These are phyloP conservation scores for Globisporangium iwayamae DNA, from an alignment of 352 stramenopile genomes.

Conservation along the genomic window DNA sequence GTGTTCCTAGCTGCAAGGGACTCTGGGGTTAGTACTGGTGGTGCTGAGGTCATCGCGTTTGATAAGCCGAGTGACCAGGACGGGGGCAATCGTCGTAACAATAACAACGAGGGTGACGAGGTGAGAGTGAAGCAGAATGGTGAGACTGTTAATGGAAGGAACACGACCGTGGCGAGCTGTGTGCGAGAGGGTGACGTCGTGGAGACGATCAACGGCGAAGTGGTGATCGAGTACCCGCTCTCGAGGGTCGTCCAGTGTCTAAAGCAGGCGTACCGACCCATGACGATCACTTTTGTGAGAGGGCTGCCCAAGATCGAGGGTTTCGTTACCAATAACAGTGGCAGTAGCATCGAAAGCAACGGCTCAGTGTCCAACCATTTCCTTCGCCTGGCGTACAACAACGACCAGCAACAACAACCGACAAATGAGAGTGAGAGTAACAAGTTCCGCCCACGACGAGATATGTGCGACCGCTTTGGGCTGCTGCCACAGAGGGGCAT, in stretches of 20 bases:
- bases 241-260: constrained; percentile 27
- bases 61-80: background rate
- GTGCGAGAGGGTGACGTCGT: constrained; percentile 29
- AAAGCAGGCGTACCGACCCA: constrained; percentile 38
- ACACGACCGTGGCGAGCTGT: background rate
- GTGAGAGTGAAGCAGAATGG: background rate
- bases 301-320: constrained; percentile 28
- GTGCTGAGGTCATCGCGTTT: constrained; percentile 28
- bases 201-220: constrained; percentile 46
- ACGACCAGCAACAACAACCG: constrained; percentile 3
- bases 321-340: background rate
- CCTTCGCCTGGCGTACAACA: background rate
- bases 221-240: constrained; percentile 33
- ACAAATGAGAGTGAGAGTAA: constrained; percentile 1
- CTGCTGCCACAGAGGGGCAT: constrained; percentile 33
- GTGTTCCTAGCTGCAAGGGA: constrained; percentile 28
- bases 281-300: constrained; percentile 45
- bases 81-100: background rate
- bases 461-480: constrained; percentile 49
- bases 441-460: constrained; percentile 19
- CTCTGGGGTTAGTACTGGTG: constrained; percentile 5
- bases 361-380: background rate
- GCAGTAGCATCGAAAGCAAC: background rate
- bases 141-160: background rate
- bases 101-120: background rate